phyloP scores from a whole-genome alignment of 129 eudicot species.

The Flaveria sonorensis region DNA sequence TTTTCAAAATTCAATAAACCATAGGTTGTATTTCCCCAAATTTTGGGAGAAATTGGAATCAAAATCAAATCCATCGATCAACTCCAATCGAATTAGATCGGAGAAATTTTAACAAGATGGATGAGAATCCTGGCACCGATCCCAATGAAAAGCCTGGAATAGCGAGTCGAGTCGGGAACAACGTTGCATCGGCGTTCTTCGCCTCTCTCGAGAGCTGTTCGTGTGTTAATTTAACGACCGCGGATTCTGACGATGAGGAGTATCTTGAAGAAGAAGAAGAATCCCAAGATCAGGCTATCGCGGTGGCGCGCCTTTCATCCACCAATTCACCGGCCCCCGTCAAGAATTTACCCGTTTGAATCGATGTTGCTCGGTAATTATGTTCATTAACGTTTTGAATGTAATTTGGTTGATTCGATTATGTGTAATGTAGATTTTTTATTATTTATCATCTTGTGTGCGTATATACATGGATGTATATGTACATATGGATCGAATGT shows the following conservation, averaged over 20 bases:
- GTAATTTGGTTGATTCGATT: slow-evolving; percentile 1
- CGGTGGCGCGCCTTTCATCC: slow-evolving; percentile 49
- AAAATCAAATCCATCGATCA: slow-evolving; percentile 26
- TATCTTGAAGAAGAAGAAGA: slow-evolving; percentile 57
- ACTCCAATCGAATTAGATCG: slow-evolving; percentile 22
- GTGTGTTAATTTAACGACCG: slow-evolving; percentile 79
- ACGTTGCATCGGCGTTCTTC: slow-evolving; percentile 85
- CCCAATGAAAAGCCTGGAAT: slow-evolving; percentile 64
- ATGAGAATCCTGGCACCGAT: slow-evolving; percentile 48
- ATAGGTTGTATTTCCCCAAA: neutral
- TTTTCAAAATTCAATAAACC: neutral
- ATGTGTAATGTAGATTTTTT: neutral
- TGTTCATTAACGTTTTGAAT: neutral
- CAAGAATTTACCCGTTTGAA: slow-evolving; percentile 77
- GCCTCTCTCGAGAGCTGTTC: slow-evolving; percentile 88
- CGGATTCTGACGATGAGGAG: slow-evolving; percentile 70
- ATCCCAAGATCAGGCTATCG: slow-evolving; percentile 66
- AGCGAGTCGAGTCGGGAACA: slow-evolving; percentile 70
- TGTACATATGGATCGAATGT: neutral
- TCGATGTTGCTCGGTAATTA: neutral
- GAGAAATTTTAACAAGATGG: slow-evolving; percentile 25
- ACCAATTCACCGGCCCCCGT: slow-evolving; percentile 35
- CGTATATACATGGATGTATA: neutral
- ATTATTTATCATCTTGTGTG: neutral
- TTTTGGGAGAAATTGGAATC: neutral